A percentile compares a stretch with the other conserved stretches of the same genome.
Evolutionary conservation across 2,329 filamentous ascomycete genomes (phyloP).

Genomic region (Rhinocladiella similis): DNA sequence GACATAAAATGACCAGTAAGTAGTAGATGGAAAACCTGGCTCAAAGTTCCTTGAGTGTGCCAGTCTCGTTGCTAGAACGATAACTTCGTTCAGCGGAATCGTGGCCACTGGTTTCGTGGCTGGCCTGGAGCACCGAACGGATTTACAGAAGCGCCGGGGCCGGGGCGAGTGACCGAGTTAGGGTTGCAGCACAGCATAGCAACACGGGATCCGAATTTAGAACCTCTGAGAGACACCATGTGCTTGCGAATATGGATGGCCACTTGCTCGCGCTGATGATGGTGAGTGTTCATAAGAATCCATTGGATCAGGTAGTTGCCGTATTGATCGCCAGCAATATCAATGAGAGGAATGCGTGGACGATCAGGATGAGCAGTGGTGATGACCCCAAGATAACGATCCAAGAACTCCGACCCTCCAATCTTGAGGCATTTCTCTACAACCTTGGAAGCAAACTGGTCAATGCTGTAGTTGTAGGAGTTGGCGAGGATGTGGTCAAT

Average conservation of each 20-base stretch:
- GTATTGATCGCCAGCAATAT: constrained; percentile 97
- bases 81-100: constrained; percentile 54
- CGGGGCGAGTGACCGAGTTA: constrained; percentile 82
- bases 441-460: constrained; percentile 98
- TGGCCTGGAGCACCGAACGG: constrained; percentile 57
- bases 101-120: constrained; percentile 50
- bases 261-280: constrained; percentile 89
- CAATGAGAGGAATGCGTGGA: constrained; percentile 93
- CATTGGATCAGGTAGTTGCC: constrained; percentile 98
- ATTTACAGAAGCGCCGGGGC: constrained; percentile 70
- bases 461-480: constrained; percentile 95
- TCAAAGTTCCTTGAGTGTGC: too few relatives aligned
- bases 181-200: constrained; percentile 99
- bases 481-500: constrained; percentile 94
- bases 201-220: constrained; percentile 96
- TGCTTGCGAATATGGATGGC: constrained; percentile 95
- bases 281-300: constrained; percentile 83
- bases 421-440: constrained; percentile 99
- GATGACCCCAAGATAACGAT: constrained; percentile 89
- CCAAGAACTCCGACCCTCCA: constrained; percentile 83
- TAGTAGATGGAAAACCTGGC: constrained; percentile 19
- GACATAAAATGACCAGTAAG: constrained; percentile 26
- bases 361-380: constrained; percentile 88
- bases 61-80: too few relatives aligned
- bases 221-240: constrained; percentile 97